phyloP scores from a whole-genome alignment of 1,139 yeast species.

The Suhomyces choctaworum region DNA sequence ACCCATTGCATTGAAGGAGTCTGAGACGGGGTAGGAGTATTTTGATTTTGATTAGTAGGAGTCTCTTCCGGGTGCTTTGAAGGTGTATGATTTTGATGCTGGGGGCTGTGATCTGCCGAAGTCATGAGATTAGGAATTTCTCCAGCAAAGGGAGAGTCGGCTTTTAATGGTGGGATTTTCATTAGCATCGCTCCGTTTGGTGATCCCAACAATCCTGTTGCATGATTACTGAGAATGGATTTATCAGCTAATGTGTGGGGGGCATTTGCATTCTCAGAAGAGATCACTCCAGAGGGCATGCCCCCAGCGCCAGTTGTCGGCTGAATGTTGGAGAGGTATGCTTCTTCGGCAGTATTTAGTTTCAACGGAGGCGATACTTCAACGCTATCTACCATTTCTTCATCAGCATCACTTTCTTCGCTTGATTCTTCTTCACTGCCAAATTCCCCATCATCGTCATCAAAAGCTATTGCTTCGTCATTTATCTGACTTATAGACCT shows the following conservation, averaged over 20 bases:
- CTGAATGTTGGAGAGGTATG: too few species aligned
- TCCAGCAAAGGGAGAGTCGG: slow-evolving; percentile 32
- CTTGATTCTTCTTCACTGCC: slow-evolving; percentile 16
- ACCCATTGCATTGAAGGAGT: slow-evolving; percentile 9
- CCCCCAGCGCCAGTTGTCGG: too few species aligned
- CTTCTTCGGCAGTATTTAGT: slow-evolving; percentile 28
- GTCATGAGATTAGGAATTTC: slow-evolving; percentile 24
- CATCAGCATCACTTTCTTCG: slow-evolving; percentile 44
- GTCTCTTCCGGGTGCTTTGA: slow-evolving; percentile 1
- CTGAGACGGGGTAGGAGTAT: slow-evolving; percentile 6
- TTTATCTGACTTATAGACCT: slow-evolving; percentile 1
- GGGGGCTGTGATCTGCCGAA: slow-evolving; percentile 21
- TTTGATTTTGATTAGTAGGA: slow-evolving; percentile 3
- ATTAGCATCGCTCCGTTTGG: slow-evolving; percentile 22
- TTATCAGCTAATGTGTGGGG: slow-evolving; percentile 1
- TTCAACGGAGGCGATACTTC: slow-evolving; percentile 31
- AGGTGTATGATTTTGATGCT: slow-evolving; percentile 15
- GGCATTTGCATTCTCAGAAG: too few species aligned
- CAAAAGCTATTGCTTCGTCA: slow-evolving; percentile 1
- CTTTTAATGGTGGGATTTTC: slow-evolving; percentile 20
- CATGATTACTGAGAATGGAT: slow-evolving; percentile 2
- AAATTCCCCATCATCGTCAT: slow-evolving; percentile 6
- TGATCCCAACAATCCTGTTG: slow-evolving; percentile 28
- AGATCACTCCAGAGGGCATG: too few species aligned
- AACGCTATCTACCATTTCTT: slow-evolving; percentile 23